Base-by-base conservation (phyloP, 108 stramenopile species). In the Cyclotella sp. region DNA sequence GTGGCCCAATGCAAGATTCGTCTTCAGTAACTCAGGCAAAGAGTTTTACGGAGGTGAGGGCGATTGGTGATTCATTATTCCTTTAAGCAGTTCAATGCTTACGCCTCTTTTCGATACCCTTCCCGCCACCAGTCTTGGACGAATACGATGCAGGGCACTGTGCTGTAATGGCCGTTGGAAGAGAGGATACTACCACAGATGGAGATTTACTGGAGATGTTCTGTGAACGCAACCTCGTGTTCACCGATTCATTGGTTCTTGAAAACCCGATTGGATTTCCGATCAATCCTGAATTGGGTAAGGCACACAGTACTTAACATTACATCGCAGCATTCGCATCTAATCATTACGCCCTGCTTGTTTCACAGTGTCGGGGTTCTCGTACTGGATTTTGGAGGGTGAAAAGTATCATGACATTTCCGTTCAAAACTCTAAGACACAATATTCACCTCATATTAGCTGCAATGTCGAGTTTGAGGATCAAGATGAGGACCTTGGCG, bases 241-340 rank as follows among this genome's bases (percentile, higher is more conserved):
- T 39, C 28, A 77, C 76, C 0, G 61, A 77, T 3, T 63, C 49
- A 22, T 24, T 77, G 1, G 34, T 77, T 43, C 19, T 58, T 0
- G 76, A 77, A 41, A 77, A 44, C 24, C 68, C 68, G 30, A 77
- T 77, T 0, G 68, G 68, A 0, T 77, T 77, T 27, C 68, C 76
- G n/a, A 54, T 77, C 30, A 63, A 22, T 16, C 53, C 64, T n/a
- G 15, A 65, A 44, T 28, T 75, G n/a, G 63, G 62, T 63, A 63
- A 29, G 62, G 24, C 27, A 26, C 57, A 13, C 26, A 26, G 14
- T 58, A 13, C 28, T 58, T 26, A 29, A n/a, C 9, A 19, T 3
- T 8, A 40, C 10, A 14, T 15, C 19, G 9, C 12, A 18, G 0
- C 40, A 12, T 41, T 12, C 1, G 16, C 13, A 3, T 63, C n/a